Base-by-base conservation (phyloP, 2,329 filamentous ascomycete genomes). In the Lasiodiplodia citricola region DNA sequence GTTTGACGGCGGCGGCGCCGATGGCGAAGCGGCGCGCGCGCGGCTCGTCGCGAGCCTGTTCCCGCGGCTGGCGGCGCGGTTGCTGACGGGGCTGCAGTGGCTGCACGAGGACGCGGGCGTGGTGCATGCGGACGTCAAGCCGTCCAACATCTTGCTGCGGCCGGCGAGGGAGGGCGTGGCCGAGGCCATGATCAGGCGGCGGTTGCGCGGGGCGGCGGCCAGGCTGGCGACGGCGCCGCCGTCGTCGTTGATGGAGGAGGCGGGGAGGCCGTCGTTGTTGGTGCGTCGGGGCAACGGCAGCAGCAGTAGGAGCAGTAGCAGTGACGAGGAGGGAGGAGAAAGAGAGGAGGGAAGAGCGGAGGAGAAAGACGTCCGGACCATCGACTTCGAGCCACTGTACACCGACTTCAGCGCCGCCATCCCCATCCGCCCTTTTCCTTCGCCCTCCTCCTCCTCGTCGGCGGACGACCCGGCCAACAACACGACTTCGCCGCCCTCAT, bases 101-200 rank as follows among this genome's bases (percentile, higher is more conserved):
- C 71, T 85, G 35, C 66, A 68, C 67, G 78, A 82, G 57, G 68
- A 73, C 8, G 76, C 78, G 31, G 75, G 75, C 25, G 78, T 83
- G 60, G 76, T 82, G 2, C 80, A 82, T 68, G 83, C 80, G 5
- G 83, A 85, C 68, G 80, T 84, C 74, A 85, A 85, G 73, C 82
- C 83, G 1, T 78, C 77, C 2, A 85, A 85, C 72, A 78, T 85
- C 55, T 77, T 85, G 44, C 72, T 83, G 63, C 73, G 71, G 70
- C 66, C 70, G 3, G 50, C 68, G 3, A 38, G 31, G 70, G 75
- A 67, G 71, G 74, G 16, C 69, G 72, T 50, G 70, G 37, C 56
- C 11, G 52, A 25, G 18, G 37, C 52, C 3, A 60, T 68, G 68
- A 51, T 66, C 37, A 55, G 57, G n/a, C 54, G 37, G 14, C 21